Evolutionary conservation across 257 asterid genomes (phyloP), one percentile per base, ranked within the genome.

Genomic region (Linaria vulgaris): DNA sequence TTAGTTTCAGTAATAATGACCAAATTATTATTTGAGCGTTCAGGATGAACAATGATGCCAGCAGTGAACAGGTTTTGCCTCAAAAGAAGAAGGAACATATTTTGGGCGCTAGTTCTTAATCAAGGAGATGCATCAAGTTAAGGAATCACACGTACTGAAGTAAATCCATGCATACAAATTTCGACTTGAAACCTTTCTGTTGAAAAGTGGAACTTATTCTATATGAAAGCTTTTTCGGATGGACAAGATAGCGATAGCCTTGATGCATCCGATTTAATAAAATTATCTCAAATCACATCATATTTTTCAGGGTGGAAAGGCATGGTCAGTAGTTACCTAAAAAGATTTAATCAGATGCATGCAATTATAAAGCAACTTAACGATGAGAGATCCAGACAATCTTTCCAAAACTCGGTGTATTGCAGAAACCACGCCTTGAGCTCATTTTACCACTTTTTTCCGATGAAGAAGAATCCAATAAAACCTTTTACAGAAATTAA

Each of bases 201-300:
- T 34, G 5, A 34, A 34, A 34, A 7, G 41, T 34, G 41, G 41
- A 34, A 9, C 30, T 1, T 12, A 59, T 12, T 49, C 34, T 22
- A 23, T 38, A 55, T 5, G 19, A 59, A 45, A 48, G 31, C 23
- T 67, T 57, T 21, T 51, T 5, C 23, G 44, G 45, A 59, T 47
- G 16, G n/a, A 41, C 31, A 41, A 30, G 37, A n/a, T n/a, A n/a
- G n/a, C n/a, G n/a, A n/a, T n/a, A n/a, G n/a, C n/a, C n/a, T n/a
- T n/a, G 4, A 27, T 27, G 34, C 6, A 6, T 27, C 6, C 6
- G 6, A 6, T 27, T 27, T 27, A 27, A 6, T 27, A 27, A 27
- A 6, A 27, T 2, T 27, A 27, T 2, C 3, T 27, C 3, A 27
- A 27, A 27, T 27, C 34, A 27, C 3, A 34, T 34, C 11, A 34